These are phyloP conservation scores for Vitis amurensis DNA, from an alignment of 164 flowering plant species.

Conservation along the genomic window DNA sequence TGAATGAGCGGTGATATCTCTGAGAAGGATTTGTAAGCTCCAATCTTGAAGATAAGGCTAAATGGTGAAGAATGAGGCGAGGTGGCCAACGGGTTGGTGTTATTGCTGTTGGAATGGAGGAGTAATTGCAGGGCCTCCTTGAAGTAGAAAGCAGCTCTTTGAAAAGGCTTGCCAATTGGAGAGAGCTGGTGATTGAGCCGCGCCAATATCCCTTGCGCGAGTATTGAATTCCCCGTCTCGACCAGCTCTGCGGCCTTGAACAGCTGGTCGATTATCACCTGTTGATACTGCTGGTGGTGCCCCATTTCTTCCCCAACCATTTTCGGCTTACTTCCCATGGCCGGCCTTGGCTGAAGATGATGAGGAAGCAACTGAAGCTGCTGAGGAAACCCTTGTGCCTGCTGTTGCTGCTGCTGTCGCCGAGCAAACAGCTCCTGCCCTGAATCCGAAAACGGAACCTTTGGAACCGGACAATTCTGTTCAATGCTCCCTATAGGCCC, in stretches of 20 bases:
- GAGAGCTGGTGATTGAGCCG: conserved; percentile 99
- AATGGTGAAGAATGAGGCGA: conserved; percentile 18
- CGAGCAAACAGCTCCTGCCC: conserved; percentile 44
- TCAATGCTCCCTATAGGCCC: conserved; percentile 16
- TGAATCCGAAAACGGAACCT: conserved; percentile 37
- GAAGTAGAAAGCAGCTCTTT: conserved; percentile 59
- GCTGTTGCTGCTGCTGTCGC: conserved; percentile 31
- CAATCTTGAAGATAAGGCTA: conserved; percentile 45
- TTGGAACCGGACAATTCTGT: conserved; percentile 27
- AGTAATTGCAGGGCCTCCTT: conserved; percentile 51
- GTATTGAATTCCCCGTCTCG: conserved; percentile 72
- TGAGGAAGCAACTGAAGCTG: conserved; percentile 39
- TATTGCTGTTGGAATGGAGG: conserved; percentile 17
- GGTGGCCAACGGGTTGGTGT: neutral
- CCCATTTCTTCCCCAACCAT: conserved; percentile 35
- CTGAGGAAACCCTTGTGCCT: conserved; percentile 29
- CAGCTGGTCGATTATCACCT: conserved; percentile 65
- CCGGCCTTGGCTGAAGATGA: conserved; percentile 36
- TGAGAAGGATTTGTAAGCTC: conserved; percentile 57
- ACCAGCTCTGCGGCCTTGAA: conserved; percentile 85
- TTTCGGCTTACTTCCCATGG: conserved; percentile 31
- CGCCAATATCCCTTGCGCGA: conserved; percentile 99
- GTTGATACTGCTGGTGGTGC: conserved; percentile 45
- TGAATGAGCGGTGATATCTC: conserved; percentile 62
- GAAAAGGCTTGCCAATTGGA: conserved; percentile 64